Conservation (phyloP, 371 early-diverging fungal species). For the Mortierella sp. region DNA sequence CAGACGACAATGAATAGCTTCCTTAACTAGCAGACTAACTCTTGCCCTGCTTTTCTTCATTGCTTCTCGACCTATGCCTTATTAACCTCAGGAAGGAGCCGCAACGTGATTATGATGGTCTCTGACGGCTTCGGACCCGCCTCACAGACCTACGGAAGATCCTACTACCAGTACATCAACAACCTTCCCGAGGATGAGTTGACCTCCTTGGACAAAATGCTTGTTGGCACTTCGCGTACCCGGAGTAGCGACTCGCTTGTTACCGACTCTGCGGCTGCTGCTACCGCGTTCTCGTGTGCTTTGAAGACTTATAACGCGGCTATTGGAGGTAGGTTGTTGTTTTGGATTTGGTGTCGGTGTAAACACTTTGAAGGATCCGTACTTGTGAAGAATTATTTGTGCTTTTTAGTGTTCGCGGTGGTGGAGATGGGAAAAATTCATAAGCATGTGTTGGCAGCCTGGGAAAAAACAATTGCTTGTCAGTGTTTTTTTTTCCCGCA, state of each 20-base stretch:
- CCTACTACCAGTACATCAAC: constrained; percentile 75
- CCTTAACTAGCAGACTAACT: not conserved
- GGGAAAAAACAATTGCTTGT: not conserved
- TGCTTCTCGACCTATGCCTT: not conserved
- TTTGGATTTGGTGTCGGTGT: not conserved
- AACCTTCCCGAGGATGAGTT: constrained; percentile 59
- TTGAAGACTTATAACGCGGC: constrained; percentile 92
- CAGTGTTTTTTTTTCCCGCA: not conserved
- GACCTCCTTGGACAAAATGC: constrained; percentile 85
- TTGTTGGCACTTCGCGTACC: constrained; percentile 91
- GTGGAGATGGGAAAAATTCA: not conserved
- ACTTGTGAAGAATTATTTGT: not conserved
- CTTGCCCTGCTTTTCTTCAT: not conserved
- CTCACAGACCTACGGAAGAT: constrained; percentile 90
- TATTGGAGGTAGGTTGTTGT: constrained; percentile 69
- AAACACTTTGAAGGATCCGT: not conserved
- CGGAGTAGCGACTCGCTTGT: constrained; percentile 84
- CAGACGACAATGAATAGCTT: not conserved
- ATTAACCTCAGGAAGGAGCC: constrained; percentile 29
- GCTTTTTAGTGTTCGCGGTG: no score
- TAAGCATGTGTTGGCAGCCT: not conserved
- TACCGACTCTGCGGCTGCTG: constrained; percentile 97
- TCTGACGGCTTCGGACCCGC: constrained; percentile 97
- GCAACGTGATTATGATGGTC: constrained; percentile 93
- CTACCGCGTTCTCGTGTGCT: constrained; percentile 92